Base-by-base conservation (phyloP, 2,329 filamentous ascomycete genomes). In the Aspergillus pseudotamarii region DNA sequence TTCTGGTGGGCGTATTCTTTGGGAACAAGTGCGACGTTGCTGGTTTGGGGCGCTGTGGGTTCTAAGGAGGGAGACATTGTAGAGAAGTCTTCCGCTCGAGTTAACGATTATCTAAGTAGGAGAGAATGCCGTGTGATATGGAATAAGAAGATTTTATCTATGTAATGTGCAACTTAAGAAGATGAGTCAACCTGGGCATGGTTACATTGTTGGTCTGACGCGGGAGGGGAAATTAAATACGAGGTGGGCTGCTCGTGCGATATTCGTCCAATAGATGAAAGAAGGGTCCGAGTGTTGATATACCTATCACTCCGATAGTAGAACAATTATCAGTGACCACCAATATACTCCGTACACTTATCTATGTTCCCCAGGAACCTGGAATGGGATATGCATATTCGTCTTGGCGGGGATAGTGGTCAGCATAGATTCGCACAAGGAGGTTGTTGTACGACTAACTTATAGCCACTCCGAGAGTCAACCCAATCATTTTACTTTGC, bases 11-110 rank as follows among this genome's bases (percentile, higher is more conserved):
- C 16, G 4, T 14, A 23, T 0, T 12, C 6, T n/a, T 28, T 28
- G 9, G 59, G 59, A 4, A 61, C n/a, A 28, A n/a, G 30, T 5
- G 19, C 34, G 32, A 61, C 30, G 32, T 57, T 57, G n/a, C 11
- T 43, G 2, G 19, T 8, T 9, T 30, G 4, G 16, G 26, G 6
- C 32, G 26, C n/a, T 2, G 46, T 4, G 1, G 12, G 6, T 2
- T 2, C 46, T 50, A 26, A 21, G 26, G 26, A 2, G 4, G 14
- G 12, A 50, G 26, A 50, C 46, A 50, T 50, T 4, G 4, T 50
- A 16, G 4, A 10, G 8, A 9, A 9, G 14, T 10, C 21, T 26
- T 48, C 12, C 14, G 14, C 21, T 48, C 12, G 3, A 48, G 21
- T 11, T 14, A 12, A 8, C 2, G 3, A 26, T 16, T 14, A 12